Percentiles rank a stretch among this genome's conserved stretches.
These are phyloP conservation scores for Tilletia walkeri DNA, from an alignment of 1,284 basidiomycete species.

Conservation along the genomic window DNA sequence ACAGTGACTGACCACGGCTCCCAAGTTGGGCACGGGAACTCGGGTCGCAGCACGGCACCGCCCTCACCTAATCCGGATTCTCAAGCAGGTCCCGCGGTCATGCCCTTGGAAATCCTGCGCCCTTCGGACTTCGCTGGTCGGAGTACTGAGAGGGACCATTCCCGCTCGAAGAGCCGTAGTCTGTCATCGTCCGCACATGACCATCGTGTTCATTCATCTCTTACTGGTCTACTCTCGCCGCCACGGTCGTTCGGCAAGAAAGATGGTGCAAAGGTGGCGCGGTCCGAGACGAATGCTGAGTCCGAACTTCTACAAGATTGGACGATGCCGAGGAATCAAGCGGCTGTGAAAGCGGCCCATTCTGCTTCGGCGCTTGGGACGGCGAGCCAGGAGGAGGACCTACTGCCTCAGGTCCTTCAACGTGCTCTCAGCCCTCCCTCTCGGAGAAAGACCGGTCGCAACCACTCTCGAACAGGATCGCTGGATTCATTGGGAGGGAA, in stretches of 20 bases:
- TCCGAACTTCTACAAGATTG: background rate
- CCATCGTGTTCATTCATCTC: background rate
- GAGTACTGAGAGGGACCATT: background rate
- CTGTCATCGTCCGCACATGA: background rate
- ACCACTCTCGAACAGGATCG: background rate
- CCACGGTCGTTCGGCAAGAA: background rate
- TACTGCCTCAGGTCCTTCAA: background rate
- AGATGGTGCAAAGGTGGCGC: background rate
- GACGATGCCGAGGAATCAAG: background rate
- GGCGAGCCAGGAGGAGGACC: background rate
- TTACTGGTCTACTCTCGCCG: background rate
- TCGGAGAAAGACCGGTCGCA: background rate
- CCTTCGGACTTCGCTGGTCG: background rate
- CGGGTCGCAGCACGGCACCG: background rate
- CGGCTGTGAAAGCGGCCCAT: background rate
- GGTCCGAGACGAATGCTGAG: background rate
- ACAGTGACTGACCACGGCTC: no score
- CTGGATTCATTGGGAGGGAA: background rate
- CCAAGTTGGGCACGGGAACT: background rate
- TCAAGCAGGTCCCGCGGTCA: background rate
- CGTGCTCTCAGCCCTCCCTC: background rate
- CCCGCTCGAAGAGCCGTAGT: background rate
- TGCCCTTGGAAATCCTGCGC: background rate
- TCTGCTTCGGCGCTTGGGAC: background rate
- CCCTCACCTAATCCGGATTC: background rate